These are phyloP conservation scores for Pleurotus cornucopiae DNA, from an alignment of 768 basidiomycete genomes.

Conservation along the genomic window DNA sequence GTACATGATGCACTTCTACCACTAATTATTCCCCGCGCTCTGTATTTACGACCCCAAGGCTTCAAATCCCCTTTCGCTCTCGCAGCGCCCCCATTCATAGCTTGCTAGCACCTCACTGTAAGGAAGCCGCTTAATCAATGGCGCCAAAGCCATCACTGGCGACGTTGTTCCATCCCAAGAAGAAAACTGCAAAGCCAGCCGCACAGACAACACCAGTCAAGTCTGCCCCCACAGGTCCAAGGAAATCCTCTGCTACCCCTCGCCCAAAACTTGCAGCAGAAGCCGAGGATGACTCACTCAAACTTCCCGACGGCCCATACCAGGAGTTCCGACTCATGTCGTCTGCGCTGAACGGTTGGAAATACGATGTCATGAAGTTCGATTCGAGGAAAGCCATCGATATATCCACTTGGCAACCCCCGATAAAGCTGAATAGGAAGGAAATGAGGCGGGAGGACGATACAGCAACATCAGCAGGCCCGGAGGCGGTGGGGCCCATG, in stretches of 20 bases:
- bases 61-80: no score
- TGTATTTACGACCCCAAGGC: no score
- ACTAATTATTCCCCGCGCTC: no score
- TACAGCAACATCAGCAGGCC: conserved; percentile 24
- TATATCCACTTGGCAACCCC: conserved; percentile 61
- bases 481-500: conserved; percentile 66
- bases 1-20: no score
- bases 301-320: conserved; percentile 64
- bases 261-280: conserved; percentile 36
- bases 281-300: conserved; percentile 46
- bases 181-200: conserved; percentile 37
- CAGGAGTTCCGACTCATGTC: conserved; percentile 79
- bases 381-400: conserved; percentile 72
- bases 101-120: no score
- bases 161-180: conserved; percentile 67
- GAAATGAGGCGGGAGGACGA: conserved; percentile 56
- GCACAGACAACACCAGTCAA: conserved; percentile 22
- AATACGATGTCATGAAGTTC: conserved; percentile 92
- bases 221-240: conserved; percentile 16
- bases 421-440: conserved; percentile 87
- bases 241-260: conserved; percentile 30
- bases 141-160: conserved; percentile 39
- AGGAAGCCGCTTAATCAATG: conserved; percentile 23
- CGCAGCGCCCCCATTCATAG: no score
- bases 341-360: conserved; percentile 80